Conservation (phyloP, 2,329 filamentous ascomycete species). For the Ophiobolus disseminans region DNA sequence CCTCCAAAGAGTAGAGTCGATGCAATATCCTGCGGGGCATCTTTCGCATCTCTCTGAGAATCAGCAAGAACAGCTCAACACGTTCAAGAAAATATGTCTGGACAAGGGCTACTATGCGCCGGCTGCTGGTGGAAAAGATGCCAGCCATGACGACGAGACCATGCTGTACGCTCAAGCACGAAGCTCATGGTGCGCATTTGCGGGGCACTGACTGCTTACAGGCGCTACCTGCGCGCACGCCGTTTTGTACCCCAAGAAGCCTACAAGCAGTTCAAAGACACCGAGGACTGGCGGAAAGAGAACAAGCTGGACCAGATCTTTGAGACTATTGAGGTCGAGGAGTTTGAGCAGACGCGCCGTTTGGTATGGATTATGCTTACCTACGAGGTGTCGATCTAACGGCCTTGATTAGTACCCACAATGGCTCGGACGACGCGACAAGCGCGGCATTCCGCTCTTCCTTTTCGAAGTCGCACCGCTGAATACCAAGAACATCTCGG, state of each 20-base stretch:
- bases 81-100: slow-evolving; percentile 74
- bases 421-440: slow-evolving; percentile 91
- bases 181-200: slow-evolving; percentile 8
- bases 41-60: slow-evolving; percentile 75
- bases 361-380: slow-evolving; percentile 62
- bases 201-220: slow-evolving; percentile 51
- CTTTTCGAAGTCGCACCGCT: slow-evolving; percentile 86
- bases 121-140: slow-evolving; percentile 44
- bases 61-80: slow-evolving; percentile 70
- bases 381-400: slow-evolving; percentile 19
- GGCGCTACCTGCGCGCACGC: slow-evolving; percentile 84
- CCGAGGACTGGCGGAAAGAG: slow-evolving; percentile 83
- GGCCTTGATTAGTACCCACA: slow-evolving; percentile 75
- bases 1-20: slow-evolving; percentile 49
- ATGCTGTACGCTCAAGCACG: slow-evolving; percentile 63
- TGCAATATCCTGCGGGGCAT: slow-evolving; percentile 76
- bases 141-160: slow-evolving; percentile 75
- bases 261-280: slow-evolving; percentile 83
- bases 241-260: slow-evolving; percentile 81
- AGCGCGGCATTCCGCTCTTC: slow-evolving; percentile 89
- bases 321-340: slow-evolving; percentile 81
- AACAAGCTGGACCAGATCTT: slow-evolving; percentile 82
- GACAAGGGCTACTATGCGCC: slow-evolving; percentile 70
- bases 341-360: slow-evolving; percentile 79
- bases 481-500: slow-evolving; percentile 79